Conservation (phyloP, 768 basidiomycete genomes). For the Mycena venus region DNA sequence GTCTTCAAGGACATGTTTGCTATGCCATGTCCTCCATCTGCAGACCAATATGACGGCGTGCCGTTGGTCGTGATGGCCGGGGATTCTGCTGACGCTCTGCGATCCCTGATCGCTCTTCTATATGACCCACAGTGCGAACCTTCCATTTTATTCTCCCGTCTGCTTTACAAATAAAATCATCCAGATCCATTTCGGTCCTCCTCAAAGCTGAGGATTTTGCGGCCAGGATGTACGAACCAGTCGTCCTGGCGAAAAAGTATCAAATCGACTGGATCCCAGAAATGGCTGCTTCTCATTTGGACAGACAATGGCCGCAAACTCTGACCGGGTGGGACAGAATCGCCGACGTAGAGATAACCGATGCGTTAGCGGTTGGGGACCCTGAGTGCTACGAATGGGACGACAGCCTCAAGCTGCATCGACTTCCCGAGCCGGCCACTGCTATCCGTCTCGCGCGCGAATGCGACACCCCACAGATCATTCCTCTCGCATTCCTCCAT, state of each 20-base stretch:
- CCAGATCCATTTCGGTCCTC: no score
- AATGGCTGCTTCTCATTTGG: slow-evolving; percentile 3
- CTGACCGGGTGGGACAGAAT: not conserved
- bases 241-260: slow-evolving; percentile 13
- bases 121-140: no score
- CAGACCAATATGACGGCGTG: slow-evolving; percentile 9
- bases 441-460: slow-evolving; percentile 14
- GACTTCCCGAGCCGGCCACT: slow-evolving; percentile 5
- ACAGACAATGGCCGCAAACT: not conserved
- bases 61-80: slow-evolving; percentile 18
- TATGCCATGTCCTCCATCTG: not conserved
- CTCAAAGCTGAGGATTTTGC: not conserved
- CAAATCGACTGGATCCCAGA: slow-evolving; percentile 21
- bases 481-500: not conserved
- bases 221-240: not conserved
- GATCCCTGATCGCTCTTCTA: not conserved
- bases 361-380: not conserved
- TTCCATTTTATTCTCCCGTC: no score
- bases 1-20: slow-evolving; percentile 11
- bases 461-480: not conserved
- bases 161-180: not conserved
- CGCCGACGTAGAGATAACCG: not conserved
- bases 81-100: not conserved
- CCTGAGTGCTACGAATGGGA: not conserved
- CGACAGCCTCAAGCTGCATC: not conserved